These are phyloP conservation scores for Fusarium stilboides DNA, from an alignment of 2,329 filamentous ascomycete genomes.

Conservation along the genomic window DNA sequence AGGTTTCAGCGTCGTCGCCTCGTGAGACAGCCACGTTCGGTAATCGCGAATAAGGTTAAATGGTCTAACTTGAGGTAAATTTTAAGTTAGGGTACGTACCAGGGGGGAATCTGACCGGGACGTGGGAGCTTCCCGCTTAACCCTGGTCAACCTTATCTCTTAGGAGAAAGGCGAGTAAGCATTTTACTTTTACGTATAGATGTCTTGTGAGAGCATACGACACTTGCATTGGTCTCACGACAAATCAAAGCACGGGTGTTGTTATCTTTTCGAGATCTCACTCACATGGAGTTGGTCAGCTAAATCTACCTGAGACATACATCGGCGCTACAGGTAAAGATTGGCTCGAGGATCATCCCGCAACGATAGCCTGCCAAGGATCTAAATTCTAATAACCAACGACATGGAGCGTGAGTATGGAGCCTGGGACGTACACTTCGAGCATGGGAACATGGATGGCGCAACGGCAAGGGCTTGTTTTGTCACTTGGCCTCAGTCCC, in stretches of 20 bases:
- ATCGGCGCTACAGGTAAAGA: slow-evolving; percentile 4
- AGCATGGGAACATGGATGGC: neutral
- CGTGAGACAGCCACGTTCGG: slow-evolving; percentile 35
- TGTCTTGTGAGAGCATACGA: slow-evolving; percentile 12
- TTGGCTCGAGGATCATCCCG: slow-evolving; percentile 22
- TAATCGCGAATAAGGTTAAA: slow-evolving; percentile 23
- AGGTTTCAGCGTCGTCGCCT: slow-evolving; percentile 23
- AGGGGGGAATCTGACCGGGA: no score
- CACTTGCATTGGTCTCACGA: neutral
- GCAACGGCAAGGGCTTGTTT: slow-evolving; percentile 5
- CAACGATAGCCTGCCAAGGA: slow-evolving; percentile 1
- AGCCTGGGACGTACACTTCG: no score
- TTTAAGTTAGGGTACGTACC: neutral
- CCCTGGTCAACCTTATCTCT: no score
- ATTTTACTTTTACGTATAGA: no score
- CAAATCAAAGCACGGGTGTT: neutral
- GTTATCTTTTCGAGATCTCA: neutral
- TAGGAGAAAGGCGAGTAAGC: no score
- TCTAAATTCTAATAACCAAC: neutral
- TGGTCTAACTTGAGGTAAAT: slow-evolving; percentile 17
- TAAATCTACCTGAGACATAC: slow-evolving; percentile 19
- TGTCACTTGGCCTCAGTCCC: slow-evolving; percentile 1
- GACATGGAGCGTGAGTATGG: neutral
- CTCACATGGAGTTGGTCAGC: neutral
- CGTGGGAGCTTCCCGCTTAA: no score